These are phyloP conservation scores for Aspergillus steynii DNA, from an alignment of 495 filamentous ascomycete genomes.

Conservation along the genomic window DNA sequence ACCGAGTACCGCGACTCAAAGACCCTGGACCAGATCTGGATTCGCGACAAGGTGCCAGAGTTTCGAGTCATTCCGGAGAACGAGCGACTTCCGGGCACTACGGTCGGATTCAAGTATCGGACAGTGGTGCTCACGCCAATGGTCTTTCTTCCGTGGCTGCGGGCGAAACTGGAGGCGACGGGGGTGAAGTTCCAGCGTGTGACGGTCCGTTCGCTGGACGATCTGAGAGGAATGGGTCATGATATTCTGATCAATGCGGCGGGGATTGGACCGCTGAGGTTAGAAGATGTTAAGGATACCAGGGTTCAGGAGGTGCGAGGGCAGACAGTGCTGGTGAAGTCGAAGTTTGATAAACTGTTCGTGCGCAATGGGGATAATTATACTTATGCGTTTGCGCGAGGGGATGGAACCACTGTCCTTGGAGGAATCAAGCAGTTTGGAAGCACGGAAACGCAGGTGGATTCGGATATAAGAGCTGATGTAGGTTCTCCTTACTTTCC, in stretches of 20 bases:
- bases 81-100: constrained; percentile 15
- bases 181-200: constrained; percentile 27
- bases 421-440: constrained; percentile 16
- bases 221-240: constrained; percentile 26
- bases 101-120: constrained; percentile 17
- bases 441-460: constrained; percentile 7
- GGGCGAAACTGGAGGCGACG: constrained; percentile 14
- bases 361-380: constrained; percentile 14
- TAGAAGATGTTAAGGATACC: constrained; percentile 20
- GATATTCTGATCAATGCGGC: constrained; percentile 26
- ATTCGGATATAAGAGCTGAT: constrained; percentile 3
- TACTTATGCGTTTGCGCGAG: constrained; percentile 10
- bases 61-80: constrained; percentile 6
- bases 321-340: constrained; percentile 17
- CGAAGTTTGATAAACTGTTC: constrained; percentile 7
- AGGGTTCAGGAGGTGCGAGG: constrained; percentile 12
- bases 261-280: constrained; percentile 11
- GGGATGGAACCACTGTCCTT: constrained; percentile 15
- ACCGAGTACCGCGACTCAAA: constrained; percentile 13
- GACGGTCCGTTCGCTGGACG: constrained; percentile 17
- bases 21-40: constrained; percentile 9
- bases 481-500: constrained; percentile 8
- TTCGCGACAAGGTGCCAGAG: constrained; percentile 10
- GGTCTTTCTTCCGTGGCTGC: constrained; percentile 29
- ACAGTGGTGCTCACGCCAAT: constrained; percentile 28